Evolutionary conservation across 805 yeast species (phyloP).

Genomic region (Candida coleopterorum): DNA sequence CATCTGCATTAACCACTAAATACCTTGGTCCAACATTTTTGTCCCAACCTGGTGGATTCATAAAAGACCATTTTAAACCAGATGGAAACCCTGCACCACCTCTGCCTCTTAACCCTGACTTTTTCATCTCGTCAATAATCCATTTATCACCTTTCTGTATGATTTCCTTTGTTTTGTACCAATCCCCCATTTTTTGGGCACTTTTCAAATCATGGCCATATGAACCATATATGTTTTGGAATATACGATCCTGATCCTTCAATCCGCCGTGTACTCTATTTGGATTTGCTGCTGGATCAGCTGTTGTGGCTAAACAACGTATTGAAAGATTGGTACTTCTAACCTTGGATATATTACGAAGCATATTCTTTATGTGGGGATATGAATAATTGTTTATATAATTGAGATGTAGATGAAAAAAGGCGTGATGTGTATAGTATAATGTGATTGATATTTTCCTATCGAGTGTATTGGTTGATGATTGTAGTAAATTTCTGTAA

Average conservation of each 20-base stretch:
- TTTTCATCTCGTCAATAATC: slow-evolving; percentile 85
- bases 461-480: too few relatives aligned
- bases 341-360: slow-evolving; percentile 27
- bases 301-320: slow-evolving; percentile 42
- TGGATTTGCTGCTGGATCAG: slow-evolving; percentile 45
- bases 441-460: too few relatives aligned
- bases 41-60: slow-evolving; percentile 96
- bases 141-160: slow-evolving; percentile 79
- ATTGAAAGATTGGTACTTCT: slow-evolving; percentile 20
- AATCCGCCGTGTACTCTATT: slow-evolving; percentile 66
- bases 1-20: slow-evolving; percentile 87
- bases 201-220: slow-evolving; percentile 73
- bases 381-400: too few relatives aligned
- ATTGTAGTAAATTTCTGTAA: too few relatives aligned
- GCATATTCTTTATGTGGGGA: slow-evolving; percentile 26
- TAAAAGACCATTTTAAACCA: slow-evolving; percentile 87
- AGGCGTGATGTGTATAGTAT: too few relatives aligned
- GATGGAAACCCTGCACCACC: slow-evolving; percentile 95
- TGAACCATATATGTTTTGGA: slow-evolving; percentile 74
- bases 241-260: slow-evolving; percentile 78
- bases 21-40: slow-evolving; percentile 86
- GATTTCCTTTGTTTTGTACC: slow-evolving; percentile 89
- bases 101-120: slow-evolving; percentile 82
- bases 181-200: slow-evolving; percentile 79
- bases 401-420: background rate